Evolutionary conservation across 2,329 filamentous ascomycete genomes (phyloP), one percentile per base, ranked within the genome.

Genomic region (Cordyceps militaris): DNA sequence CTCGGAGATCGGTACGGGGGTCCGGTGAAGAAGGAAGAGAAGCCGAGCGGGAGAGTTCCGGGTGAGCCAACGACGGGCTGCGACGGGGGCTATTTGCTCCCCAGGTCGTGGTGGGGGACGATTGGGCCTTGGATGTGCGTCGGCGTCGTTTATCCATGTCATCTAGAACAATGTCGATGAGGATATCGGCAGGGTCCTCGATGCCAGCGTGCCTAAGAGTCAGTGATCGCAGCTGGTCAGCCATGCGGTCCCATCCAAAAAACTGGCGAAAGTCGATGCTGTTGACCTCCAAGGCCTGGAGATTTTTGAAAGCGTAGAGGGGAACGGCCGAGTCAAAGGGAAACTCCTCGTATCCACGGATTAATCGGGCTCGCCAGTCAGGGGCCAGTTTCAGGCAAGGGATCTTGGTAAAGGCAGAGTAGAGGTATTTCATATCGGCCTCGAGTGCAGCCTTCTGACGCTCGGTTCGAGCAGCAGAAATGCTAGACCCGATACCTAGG

Each of bases 391-490:
- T 86, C 62, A 99, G 78, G 68, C 90, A 96, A 0, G 94, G 94
- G 44, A 99, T 96, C 75, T 97, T 99, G 67, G 94, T 99, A 70
- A 97, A 99, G 58, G 94, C 91, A 43, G 94, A 97, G 75, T 97
- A 99, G 34, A 99, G 79, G 71, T 99, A 97, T 71, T 93, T 97
- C 64, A 97, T 76, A 70, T 99, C 94, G 58, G 88, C 84, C 69
- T 94, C 86, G 57, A 94, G 74, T 46, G 90, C 88, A 59, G 87
- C 87, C 73, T 95, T 96, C 70, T 94, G 91, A 69, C 91, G 91
- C 73, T 97, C 94, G 36, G 86, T 89, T 69, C 92, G 89, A 63
- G 91, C 87, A 51, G 84, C 83, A 43, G 88, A 86, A 66, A 90
- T 90, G 72, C 87, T 88, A 46, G 89, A 86, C 60, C 86, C 86